phyloP scores from a whole-genome alignment of 805 yeast species.

The Lachancea sp. region DNA sequence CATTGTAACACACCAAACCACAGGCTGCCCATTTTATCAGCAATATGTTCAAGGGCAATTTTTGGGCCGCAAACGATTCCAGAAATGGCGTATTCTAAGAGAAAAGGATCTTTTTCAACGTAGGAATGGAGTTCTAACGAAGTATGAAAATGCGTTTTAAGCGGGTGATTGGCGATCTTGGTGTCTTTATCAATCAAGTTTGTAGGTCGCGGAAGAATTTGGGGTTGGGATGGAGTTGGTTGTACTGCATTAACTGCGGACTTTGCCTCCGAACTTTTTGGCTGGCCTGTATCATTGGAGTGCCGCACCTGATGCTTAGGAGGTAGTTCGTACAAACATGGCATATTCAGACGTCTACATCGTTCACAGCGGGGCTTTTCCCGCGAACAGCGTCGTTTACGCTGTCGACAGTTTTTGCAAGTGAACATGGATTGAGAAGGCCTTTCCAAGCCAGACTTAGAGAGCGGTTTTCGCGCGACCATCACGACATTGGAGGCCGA shows the following conservation, averaged over 20 bases:
- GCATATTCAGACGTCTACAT: slow-evolving; percentile 23
- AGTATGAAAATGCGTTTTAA: slow-evolving; percentile 8
- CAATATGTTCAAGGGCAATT: slow-evolving; percentile 5
- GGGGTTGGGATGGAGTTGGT: no score
- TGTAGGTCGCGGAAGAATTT: no score
- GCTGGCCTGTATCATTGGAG: background rate
- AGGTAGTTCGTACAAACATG: slow-evolving; percentile 29
- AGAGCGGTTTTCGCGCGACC: background rate
- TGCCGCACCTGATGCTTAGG: slow-evolving; percentile 10
- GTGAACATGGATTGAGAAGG: slow-evolving; percentile 21
- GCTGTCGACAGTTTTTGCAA: slow-evolving; percentile 30
- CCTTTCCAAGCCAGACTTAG: background rate
- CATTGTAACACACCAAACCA: slow-evolving; percentile 10
- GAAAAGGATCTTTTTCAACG: slow-evolving; percentile 10
- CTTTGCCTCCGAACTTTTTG: no score
- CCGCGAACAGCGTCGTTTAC: slow-evolving; percentile 32
- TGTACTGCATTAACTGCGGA: no score
- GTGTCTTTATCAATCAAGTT: slow-evolving; percentile 1
- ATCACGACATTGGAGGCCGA: no score
- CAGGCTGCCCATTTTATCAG: background rate
- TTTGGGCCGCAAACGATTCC: slow-evolving; percentile 9
- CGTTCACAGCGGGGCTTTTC: slow-evolving; percentile 31
- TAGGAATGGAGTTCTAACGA: slow-evolving; percentile 8
- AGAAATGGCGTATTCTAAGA: slow-evolving; percentile 7
- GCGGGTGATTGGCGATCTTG: background rate